Percentiles rank a stretch among this genome's conserved stretches.
phyloP scores from a whole-genome alignment of 495 filamentous ascomycete species.

The Xylaria nigripes region DNA sequence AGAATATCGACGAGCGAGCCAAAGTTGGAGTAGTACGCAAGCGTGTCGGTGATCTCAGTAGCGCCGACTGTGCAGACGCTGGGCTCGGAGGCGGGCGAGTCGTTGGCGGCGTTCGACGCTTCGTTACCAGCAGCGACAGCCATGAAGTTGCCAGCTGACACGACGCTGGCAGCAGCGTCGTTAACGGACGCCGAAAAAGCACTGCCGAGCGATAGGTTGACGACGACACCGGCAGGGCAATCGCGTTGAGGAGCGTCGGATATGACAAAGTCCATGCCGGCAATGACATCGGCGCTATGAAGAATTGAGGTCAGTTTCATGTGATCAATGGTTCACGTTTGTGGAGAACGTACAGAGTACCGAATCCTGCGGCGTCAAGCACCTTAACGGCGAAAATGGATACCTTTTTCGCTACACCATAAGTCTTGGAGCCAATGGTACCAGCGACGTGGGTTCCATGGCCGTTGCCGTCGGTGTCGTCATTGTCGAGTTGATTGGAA shows the following conservation, averaged over 20 bases:
- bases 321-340: background rate
- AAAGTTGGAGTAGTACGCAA: slow-evolving; percentile 50
- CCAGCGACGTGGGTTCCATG: slow-evolving; percentile 60
- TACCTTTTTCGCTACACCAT: slow-evolving; percentile 60
- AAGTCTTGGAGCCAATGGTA: slow-evolving; percentile 52
- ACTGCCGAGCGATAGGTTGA: slow-evolving; percentile 45
- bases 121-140: slow-evolving; percentile 44
- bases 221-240: slow-evolving; percentile 34
- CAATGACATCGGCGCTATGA: slow-evolving; percentile 39
- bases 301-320: slow-evolving; percentile 10
- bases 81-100: slow-evolving; percentile 44
- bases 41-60: slow-evolving; percentile 32
- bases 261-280: slow-evolving; percentile 45
- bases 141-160: slow-evolving; percentile 38
- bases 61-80: slow-evolving; percentile 52
- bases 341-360: slow-evolving; percentile 17
- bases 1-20: slow-evolving; percentile 49
- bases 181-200: slow-evolving; percentile 39
- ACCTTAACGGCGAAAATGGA: slow-evolving; percentile 60
- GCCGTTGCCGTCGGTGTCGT: slow-evolving; percentile 33
- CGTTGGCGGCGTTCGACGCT: slow-evolving; percentile 29
- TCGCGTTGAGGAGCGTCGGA: slow-evolving; percentile 29
- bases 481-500: slow-evolving; percentile 27
- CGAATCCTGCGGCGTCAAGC: slow-evolving; percentile 41
- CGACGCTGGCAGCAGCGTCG: slow-evolving; percentile 35